A percentile compares a stretch with the other conserved stretches of the same genome.
These are phyloP conservation scores for Urtica urens DNA, from an alignment of 306 rosid species.

Conservation along the genomic window DNA sequence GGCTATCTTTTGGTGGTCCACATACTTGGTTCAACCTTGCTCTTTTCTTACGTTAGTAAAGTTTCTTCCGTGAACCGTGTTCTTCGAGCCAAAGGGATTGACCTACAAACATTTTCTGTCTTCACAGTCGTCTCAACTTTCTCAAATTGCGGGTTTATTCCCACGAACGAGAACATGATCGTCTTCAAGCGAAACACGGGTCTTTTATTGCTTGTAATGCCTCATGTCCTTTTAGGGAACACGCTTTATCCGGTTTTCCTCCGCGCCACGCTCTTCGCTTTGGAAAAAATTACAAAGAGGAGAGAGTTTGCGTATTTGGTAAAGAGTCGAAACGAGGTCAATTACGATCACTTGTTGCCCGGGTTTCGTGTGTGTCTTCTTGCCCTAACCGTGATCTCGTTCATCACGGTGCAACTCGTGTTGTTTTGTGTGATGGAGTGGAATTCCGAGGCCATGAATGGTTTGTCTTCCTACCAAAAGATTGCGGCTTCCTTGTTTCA, in stretches of 20 bases:
- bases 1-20: slow-evolving; percentile 26
- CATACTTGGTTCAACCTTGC: slow-evolving; percentile 19
- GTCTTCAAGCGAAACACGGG: slow-evolving; percentile 38
- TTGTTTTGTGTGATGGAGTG: slow-evolving; percentile 35
- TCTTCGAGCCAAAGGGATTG: slow-evolving; percentile 20
- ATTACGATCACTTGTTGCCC: slow-evolving; percentile 35
- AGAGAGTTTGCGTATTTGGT: slow-evolving; percentile 23
- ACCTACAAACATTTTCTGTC: slow-evolving; percentile 27
- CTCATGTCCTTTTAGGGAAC: slow-evolving; percentile 46
- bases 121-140: slow-evolving; percentile 51
- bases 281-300: slow-evolving; percentile 27
- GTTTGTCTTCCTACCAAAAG: slow-evolving; percentile 29
- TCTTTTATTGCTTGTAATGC: slow-evolving; percentile 33
- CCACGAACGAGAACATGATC: slow-evolving; percentile 66
- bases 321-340: slow-evolving; percentile 19
- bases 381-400: slow-evolving; percentile 32
- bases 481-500: slow-evolving; percentile 30
- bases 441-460: slow-evolving; percentile 29
- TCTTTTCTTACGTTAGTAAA: slow-evolving; percentile 20
- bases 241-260: slow-evolving; percentile 45
- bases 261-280: slow-evolving; percentile 21
- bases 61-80: slow-evolving; percentile 26
- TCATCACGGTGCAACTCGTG: slow-evolving; percentile 26
- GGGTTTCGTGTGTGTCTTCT: slow-evolving; percentile 17
- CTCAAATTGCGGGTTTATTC: slow-evolving; percentile 54